Evolutionary conservation across 2,329 filamentous ascomycete genomes (phyloP).

Genomic region (Dothideomycetes sp.): DNA sequence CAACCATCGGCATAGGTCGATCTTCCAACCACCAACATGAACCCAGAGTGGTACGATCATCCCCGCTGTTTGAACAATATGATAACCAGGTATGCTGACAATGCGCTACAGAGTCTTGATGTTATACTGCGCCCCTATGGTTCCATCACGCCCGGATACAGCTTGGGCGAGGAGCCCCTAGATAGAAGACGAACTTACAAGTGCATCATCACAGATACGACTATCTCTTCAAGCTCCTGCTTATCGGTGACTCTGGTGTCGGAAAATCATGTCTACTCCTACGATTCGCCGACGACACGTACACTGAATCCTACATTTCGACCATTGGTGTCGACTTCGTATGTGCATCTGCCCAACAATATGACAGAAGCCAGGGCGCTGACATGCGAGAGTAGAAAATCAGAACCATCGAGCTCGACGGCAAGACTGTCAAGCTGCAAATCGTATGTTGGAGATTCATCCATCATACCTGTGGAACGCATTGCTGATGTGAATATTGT

Average conservation of each 20-base stretch:
- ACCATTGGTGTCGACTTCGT: conserved; percentile 99
- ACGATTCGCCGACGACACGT: conserved; percentile 97
- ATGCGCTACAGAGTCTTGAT: too few species aligned
- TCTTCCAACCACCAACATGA: conserved; percentile 52
- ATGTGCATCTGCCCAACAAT: conserved; percentile 32
- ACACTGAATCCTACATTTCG: conserved; percentile 99
- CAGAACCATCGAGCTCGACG: conserved; percentile 96
- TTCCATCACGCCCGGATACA: not conserved
- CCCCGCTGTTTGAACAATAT: too few species aligned
- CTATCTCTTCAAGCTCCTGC: conserved; percentile 99
- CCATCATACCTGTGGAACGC: not conserved
- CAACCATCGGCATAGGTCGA: not conserved
- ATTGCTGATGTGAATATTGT: conserved; percentile 12
- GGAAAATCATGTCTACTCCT: conserved; percentile 98
- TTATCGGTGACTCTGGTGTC: conserved; percentile 99
- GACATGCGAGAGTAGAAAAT: conserved; percentile 65
- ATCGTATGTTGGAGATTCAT: conserved; percentile 56
- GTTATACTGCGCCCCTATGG: too few species aligned
- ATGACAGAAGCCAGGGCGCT: conserved; percentile 13
- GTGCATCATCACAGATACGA: conserved; percentile 66
- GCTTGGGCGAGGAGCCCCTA: conserved; percentile 1
- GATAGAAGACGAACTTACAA: conserved; percentile 3
- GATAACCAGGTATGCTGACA: too few species aligned
- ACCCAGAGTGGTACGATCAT: conserved; percentile 75
- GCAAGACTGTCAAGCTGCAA: conserved; percentile 99